phyloP scores from a whole-genome alignment of 2,329 filamentous ascomycete species.

The Fusarium mexicanum region DNA sequence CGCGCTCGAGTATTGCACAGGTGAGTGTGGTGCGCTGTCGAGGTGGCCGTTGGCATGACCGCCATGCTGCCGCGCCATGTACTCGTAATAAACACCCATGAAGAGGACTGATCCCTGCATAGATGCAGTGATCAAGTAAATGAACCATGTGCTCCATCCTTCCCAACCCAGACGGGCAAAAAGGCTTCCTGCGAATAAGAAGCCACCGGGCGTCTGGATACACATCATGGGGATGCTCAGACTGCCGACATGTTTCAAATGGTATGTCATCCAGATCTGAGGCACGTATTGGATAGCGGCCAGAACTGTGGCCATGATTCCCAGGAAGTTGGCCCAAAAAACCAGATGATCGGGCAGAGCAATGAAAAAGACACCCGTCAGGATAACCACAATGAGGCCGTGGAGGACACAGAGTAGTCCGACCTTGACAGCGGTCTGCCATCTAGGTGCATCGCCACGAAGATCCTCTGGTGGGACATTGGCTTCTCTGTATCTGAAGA shows the following conservation, averaged over 20 bases:
- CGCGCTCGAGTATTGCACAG: conserved; percentile 39
- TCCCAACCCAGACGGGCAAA: conserved; percentile 79
- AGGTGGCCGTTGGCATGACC: conserved; percentile 32
- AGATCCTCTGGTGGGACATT: conserved; percentile 61
- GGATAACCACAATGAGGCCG: conserved; percentile 73
- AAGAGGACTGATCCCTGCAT: conserved; percentile 84
- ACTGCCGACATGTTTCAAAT: conserved; percentile 85
- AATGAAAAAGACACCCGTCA: conserved; percentile 74
- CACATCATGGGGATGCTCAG: conserved; percentile 98
- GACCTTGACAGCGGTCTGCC: conserved; percentile 82
- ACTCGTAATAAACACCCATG: conserved; percentile 83
- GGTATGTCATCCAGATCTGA: conserved; percentile 92
- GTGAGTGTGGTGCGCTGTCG: conserved; percentile 43
- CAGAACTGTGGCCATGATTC: conserved; percentile 79
- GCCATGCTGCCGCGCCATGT: conserved; percentile 54
- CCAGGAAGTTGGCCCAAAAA: conserved; percentile 86
- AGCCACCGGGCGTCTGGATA: conserved; percentile 93
- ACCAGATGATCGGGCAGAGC: conserved; percentile 72
- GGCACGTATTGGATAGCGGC: conserved; percentile 93
- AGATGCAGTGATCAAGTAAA: conserved; percentile 85
- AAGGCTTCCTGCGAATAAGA: conserved; percentile 88
- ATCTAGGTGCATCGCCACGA: conserved; percentile 67
- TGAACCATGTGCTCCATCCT: conserved; percentile 96
- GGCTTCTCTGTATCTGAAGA: conserved; percentile 77
- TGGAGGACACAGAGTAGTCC: conserved; percentile 78